Conservation (phyloP, 169 alveolate genomes). For the Prorocentrum cordatum region DNA sequence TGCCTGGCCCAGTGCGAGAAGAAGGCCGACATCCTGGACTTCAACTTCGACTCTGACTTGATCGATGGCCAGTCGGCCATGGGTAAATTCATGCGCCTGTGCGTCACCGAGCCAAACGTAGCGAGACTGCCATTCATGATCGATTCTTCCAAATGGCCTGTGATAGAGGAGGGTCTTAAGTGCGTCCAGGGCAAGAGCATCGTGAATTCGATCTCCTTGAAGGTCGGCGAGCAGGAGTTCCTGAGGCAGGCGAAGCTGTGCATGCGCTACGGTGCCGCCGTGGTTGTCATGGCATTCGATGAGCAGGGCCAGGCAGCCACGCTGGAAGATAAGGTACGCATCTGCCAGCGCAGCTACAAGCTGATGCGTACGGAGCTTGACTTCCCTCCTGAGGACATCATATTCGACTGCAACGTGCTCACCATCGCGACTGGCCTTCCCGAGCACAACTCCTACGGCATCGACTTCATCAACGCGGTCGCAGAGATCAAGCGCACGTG, state of each 20-base stretch:
- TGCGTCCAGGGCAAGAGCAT: slow-evolving; percentile 77
- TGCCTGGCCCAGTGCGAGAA: slow-evolving; percentile 75
- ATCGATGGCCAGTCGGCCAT: slow-evolving; percentile 77
- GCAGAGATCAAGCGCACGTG: slow-evolving; percentile 47
- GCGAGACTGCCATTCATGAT: slow-evolving; percentile 77
- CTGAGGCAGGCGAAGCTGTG: slow-evolving; percentile 72
- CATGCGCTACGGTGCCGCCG: slow-evolving; percentile 76
- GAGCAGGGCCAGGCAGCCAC: slow-evolving; percentile 80
- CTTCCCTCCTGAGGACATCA: slow-evolving; percentile 76
- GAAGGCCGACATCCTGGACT: slow-evolving; percentile 77
- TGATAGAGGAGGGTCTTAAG: slow-evolving; percentile 78
- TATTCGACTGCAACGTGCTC: slow-evolving; percentile 77
- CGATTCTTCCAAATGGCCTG: slow-evolving; percentile 78
- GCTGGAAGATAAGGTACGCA: slow-evolving; percentile 75
- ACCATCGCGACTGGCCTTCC: slow-evolving; percentile 81
- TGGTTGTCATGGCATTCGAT: slow-evolving; percentile 80
- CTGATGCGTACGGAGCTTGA: slow-evolving; percentile 67
- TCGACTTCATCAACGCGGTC: slow-evolving; percentile 76
- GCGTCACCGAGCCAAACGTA: slow-evolving; percentile 74
- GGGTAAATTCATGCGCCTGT: slow-evolving; percentile 75
- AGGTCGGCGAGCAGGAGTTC: slow-evolving; percentile 79
- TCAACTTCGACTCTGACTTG: slow-evolving; percentile 79
- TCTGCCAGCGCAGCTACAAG: slow-evolving; percentile 74
- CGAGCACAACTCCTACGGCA: slow-evolving; percentile 77
- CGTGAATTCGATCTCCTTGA: slow-evolving; percentile 77